phyloP scores from a whole-genome alignment of 139 green algal species.

The Deuterostichococcus epilithicus region DNA sequence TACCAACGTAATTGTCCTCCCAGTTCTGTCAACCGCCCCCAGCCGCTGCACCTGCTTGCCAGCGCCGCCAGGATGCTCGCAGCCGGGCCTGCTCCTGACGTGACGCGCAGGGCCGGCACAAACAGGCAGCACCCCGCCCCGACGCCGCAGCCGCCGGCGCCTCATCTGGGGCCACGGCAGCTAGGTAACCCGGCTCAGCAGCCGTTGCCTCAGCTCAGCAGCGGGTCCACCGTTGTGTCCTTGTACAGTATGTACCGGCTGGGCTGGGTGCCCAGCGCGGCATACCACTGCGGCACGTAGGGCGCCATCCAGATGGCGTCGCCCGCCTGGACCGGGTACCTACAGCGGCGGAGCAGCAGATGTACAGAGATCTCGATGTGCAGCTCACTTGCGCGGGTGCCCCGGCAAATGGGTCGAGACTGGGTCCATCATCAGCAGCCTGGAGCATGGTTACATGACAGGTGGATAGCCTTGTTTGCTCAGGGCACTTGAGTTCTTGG shows the following conservation, averaged over 20 bases:
- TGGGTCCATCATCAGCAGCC: background rate
- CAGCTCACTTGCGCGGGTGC: background rate
- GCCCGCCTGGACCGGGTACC: conserved; percentile 73
- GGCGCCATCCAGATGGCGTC: conserved; percentile 87
- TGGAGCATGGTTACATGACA: background rate
- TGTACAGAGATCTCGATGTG: conserved; percentile 3
- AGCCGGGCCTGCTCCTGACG: no score
- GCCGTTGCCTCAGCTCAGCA: background rate
- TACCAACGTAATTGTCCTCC: no score
- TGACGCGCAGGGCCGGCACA: no score
- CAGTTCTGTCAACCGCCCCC: no score
- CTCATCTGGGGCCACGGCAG: no score
- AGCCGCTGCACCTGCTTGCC: no score
- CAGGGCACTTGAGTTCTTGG: no score
- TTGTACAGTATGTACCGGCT: conserved; percentile 87
- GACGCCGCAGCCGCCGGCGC: no score
- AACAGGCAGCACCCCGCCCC: no score
- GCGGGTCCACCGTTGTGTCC: conserved; percentile 70
- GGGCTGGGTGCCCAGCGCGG: conserved; percentile 63
- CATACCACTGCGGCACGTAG: conserved; percentile 89
- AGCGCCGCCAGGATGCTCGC: no score
- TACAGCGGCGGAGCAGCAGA: conserved; percentile 12
- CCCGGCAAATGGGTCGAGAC: background rate
- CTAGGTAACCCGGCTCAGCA: no score
- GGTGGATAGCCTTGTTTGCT: background rate